These are phyloP conservation scores for Hypoxylon sp. DNA, from an alignment of 2,329 filamentous ascomycete species.

Conservation along the genomic window DNA sequence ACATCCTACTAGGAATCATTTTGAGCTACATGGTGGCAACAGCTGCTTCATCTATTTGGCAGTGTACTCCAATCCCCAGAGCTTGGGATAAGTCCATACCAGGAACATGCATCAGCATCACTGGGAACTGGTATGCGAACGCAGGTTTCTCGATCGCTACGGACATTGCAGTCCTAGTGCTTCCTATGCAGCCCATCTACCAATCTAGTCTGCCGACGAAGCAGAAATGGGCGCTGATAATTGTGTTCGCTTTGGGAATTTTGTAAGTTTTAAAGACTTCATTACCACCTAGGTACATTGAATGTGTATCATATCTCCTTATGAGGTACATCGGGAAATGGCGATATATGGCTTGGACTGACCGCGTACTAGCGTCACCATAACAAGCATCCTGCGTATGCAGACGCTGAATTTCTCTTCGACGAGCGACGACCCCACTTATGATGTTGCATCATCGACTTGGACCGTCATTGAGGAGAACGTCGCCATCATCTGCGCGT, in stretches of 20 bases:
- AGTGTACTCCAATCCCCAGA: conserved; percentile 64
- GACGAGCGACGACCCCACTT: conserved; percentile 55
- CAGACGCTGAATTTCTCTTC: conserved; percentile 59
- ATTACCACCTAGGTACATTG: background rate
- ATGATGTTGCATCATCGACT: conserved; percentile 57
- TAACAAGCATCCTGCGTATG: conserved; percentile 61
- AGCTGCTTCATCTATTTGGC: conserved; percentile 62
- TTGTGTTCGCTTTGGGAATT: conserved; percentile 61
- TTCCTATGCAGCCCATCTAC: conserved; percentile 66
- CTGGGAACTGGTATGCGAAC: conserved; percentile 65
- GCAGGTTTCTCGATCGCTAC: conserved; percentile 64
- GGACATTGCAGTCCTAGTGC: conserved; percentile 62
- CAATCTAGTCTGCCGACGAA: conserved; percentile 59
- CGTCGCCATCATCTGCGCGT: conserved; percentile 59
- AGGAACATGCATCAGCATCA: conserved; percentile 63
- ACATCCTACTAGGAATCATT: conserved; percentile 60
- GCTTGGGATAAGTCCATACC: conserved; percentile 62
- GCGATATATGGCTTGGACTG: background rate
- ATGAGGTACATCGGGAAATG: too few species aligned
- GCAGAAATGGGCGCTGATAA: conserved; percentile 61
- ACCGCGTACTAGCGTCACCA: conserved; percentile 51
- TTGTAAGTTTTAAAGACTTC: conserved; percentile 56
- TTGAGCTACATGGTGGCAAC: conserved; percentile 63
- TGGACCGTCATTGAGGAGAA: conserved; percentile 61
- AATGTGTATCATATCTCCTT: too few species aligned